Conservation (phyloP, 768 basidiomycete species). For the Neoboletus subvelutipes region DNA sequence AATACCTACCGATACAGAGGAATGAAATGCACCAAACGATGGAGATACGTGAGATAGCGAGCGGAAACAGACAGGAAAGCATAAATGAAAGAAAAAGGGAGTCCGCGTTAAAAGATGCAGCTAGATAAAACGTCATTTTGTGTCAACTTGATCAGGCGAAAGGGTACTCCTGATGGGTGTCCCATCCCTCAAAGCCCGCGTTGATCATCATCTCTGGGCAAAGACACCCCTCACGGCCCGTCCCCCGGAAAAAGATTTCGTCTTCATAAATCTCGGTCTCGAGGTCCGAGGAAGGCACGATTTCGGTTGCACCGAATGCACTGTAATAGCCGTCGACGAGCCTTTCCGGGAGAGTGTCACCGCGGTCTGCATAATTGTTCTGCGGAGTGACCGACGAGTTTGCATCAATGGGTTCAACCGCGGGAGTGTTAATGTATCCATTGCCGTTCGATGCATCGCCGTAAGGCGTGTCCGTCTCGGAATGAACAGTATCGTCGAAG, state of each 20-base stretch:
- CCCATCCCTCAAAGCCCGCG: too few species aligned
- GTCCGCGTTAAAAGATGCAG: not conserved
- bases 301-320: not conserved
- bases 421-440: not conserved
- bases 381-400: not conserved
- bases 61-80: too few species aligned
- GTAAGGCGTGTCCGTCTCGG: too few species aligned
- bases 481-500: not conserved
- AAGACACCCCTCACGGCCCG: constrained; percentile 10
- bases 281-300: not conserved
- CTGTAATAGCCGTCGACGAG: not conserved
- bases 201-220: constrained; percentile 6
- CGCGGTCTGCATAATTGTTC: not conserved
- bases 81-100: too few species aligned
- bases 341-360: not conserved
- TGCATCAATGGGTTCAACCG: not conserved
- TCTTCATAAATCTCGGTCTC: not conserved
- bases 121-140: not conserved
- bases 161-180: not conserved
- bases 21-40: too few species aligned
- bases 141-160: not conserved
- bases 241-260: constrained; percentile 1
- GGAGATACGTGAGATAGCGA: too few species aligned
- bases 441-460: not conserved
- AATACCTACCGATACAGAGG: too few species aligned